Conservation (phyloP, 164 flowering plant genomes). For the Liquidambar formosana region DNA sequence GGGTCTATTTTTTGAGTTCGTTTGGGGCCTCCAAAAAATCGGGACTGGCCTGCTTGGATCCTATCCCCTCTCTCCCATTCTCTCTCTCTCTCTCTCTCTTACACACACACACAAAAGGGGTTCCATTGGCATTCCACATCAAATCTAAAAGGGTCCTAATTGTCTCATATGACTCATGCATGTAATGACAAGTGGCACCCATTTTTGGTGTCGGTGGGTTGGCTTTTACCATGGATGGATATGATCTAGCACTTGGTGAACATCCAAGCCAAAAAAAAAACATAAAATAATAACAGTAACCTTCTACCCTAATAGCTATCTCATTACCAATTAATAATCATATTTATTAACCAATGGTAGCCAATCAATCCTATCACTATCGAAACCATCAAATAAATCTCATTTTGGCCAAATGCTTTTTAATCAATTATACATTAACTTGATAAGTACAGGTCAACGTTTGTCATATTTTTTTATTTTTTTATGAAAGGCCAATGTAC, state of each 20-base stretch:
- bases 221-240: slow-evolving; percentile 7
- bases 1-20: too few relatives aligned
- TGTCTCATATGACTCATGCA: not conserved
- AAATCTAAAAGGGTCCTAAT: not conserved
- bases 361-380: too few relatives aligned
- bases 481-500: too few relatives aligned
- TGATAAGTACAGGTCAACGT: too few relatives aligned
- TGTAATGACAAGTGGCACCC: slow-evolving; percentile 10
- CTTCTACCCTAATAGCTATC: too few relatives aligned
- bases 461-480: too few relatives aligned
- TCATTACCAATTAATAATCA: too few relatives aligned
- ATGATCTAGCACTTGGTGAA: not conserved
- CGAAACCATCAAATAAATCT: too few relatives aligned
- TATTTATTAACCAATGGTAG: too few relatives aligned
- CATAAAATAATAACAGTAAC: not conserved
- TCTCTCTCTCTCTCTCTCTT: not conserved
- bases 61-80: not conserved
- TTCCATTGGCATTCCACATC: not conserved
- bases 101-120: not conserved
- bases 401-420: too few relatives aligned
- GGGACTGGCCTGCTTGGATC: not conserved
- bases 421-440: too few relatives aligned
- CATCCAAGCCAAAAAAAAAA: slow-evolving; percentile 14
- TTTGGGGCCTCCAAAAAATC: not conserved
- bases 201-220: slow-evolving; percentile 15